Conservation (phyloP, 2,329 filamentous ascomycete species). For the Calonectria ilicicola region DNA sequence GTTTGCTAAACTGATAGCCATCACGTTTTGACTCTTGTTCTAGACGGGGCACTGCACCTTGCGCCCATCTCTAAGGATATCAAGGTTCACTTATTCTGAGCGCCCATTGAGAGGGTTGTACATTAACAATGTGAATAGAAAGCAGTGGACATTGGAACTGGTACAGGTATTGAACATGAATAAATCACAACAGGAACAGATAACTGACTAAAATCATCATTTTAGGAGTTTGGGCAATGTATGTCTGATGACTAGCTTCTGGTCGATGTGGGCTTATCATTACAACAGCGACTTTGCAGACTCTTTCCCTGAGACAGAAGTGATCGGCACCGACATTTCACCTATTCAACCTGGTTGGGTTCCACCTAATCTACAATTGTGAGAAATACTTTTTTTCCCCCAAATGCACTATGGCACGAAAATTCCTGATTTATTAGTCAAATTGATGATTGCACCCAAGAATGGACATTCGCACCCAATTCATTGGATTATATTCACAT, state of each 20-base stretch:
- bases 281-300: conserved; percentile 28
- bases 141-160: conserved; percentile 29
- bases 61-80: conserved; percentile 25
- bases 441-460: conserved; percentile 34
- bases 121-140: background rate
- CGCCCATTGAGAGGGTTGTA: background rate
- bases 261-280: background rate
- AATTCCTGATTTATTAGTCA: background rate
- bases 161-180: conserved; percentile 19
- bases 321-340: conserved; percentile 32
- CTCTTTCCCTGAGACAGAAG: conserved; percentile 10
- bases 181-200: fast-evolving
- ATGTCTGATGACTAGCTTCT: too few species aligned
- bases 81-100: background rate
- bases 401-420: background rate
- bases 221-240: conserved; percentile 33
- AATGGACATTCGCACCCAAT: conserved; percentile 29
- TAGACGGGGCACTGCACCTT: conserved; percentile 19
- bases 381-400: background rate
- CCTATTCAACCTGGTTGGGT: conserved; percentile 33
- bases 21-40: conserved; percentile 29
- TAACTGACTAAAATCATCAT: fast-evolving
- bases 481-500: conserved; percentile 33
- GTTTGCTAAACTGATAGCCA: conserved; percentile 18
- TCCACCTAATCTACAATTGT: conserved; percentile 30